phyloP scores from a whole-genome alignment of 2,329 filamentous ascomycete species.

The Aspergillus pseudotamarii region DNA sequence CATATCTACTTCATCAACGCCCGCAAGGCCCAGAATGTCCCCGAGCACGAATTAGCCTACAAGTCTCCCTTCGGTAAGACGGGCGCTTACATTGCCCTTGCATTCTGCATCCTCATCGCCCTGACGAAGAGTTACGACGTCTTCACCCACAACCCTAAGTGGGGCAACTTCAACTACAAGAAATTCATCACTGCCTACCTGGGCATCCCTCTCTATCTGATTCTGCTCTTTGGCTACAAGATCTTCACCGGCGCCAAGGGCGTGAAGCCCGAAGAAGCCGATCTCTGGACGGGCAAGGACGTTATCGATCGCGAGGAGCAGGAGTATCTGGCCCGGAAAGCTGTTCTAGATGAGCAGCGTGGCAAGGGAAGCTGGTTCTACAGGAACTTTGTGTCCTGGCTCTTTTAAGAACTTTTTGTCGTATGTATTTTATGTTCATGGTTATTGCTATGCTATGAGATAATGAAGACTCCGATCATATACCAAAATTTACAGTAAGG shows the following conservation, averaged over 20 bases:
- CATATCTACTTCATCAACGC: slow-evolving; percentile 69
- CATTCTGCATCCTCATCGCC: slow-evolving; percentile 72
- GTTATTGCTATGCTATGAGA: not conserved
- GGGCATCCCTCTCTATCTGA: slow-evolving; percentile 74
- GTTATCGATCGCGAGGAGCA: slow-evolving; percentile 73
- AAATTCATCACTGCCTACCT: slow-evolving; percentile 77
- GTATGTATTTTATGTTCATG: not conserved
- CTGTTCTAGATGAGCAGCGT: slow-evolving; percentile 41
- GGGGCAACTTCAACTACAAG: slow-evolving; percentile 69
- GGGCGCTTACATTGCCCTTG: slow-evolving; percentile 69
- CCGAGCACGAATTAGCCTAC: slow-evolving; percentile 61
- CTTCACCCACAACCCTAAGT: slow-evolving; percentile 58
- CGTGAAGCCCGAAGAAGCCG: slow-evolving; percentile 61
- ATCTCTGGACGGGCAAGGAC: slow-evolving; percentile 74
- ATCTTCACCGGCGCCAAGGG: slow-evolving; percentile 56
- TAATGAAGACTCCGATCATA: slow-evolving; percentile 4
- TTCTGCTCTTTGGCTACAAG: slow-evolving; percentile 71
- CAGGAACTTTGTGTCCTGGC: slow-evolving; percentile 60
- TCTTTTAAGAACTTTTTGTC: slow-evolving; percentile 50
- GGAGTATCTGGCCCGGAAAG: slow-evolving; percentile 64
- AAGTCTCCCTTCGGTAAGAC: slow-evolving; percentile 70
- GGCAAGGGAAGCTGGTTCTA: slow-evolving; percentile 57
- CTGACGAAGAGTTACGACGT: slow-evolving; percentile 82
- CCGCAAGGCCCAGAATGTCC: slow-evolving; percentile 62
- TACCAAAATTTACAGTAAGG: not conserved